A percentile compares a stretch with the other conserved stretches of the same genome.
These are phyloP conservation scores for Erucastrum elatum DNA, from an alignment of 345 rosid species.

Conservation along the genomic window DNA sequence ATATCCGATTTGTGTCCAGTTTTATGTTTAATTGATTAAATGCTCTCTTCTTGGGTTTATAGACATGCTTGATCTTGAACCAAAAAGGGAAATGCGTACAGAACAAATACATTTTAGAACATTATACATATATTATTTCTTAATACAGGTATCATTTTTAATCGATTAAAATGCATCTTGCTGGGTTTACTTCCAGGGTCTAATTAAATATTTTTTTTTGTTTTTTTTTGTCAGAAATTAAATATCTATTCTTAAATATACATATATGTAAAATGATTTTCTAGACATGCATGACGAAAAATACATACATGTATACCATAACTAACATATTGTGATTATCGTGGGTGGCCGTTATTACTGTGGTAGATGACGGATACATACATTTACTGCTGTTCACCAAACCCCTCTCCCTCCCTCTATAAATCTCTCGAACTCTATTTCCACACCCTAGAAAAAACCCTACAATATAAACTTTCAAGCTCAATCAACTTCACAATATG, in stretches of 20 bases:
- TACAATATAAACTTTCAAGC: neutral
- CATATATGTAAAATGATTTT: neutral
- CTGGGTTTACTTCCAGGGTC: too few relatives aligned
- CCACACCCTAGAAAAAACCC: neutral
- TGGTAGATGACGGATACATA: slow-evolving; percentile 47
- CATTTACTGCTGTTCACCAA: slow-evolving; percentile 50
- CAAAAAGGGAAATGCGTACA: too few relatives aligned
- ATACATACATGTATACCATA: neutral
- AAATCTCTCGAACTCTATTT: slow-evolving; percentile 17
- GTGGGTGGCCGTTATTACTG: slow-evolving; percentile 27
- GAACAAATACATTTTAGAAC: too few relatives aligned
- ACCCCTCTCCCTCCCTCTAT: slow-evolving; percentile 15
- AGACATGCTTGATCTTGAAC: too few relatives aligned
- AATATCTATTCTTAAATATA: neutral
- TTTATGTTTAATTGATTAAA: too few relatives aligned
- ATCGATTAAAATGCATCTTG: too few relatives aligned
- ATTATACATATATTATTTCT: too few relatives aligned
- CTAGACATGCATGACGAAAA: slow-evolving; percentile 1
- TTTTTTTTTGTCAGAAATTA: too few relatives aligned
- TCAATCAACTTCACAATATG: slow-evolving; percentile 14
- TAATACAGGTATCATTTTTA: too few relatives aligned
- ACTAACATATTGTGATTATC: neutral
- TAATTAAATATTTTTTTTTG: too few relatives aligned
- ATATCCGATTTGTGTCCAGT: too few relatives aligned
- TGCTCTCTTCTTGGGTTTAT: too few relatives aligned